phyloP scores from a whole-genome alignment of 1,284 basidiomycete species.

The Cyathus pygmaeus region DNA sequence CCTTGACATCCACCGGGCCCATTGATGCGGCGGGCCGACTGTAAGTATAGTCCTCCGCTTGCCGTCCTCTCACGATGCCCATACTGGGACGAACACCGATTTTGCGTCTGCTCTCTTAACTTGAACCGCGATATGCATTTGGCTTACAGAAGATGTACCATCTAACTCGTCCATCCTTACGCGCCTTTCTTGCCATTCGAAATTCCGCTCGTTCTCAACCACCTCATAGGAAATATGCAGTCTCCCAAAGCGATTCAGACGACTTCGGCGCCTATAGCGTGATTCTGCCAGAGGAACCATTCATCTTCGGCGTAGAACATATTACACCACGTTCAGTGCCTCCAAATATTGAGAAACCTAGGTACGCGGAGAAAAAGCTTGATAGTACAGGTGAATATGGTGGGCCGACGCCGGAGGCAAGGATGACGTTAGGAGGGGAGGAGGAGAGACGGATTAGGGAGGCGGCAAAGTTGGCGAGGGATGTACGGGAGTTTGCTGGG shows the following conservation, averaged over 20 bases:
- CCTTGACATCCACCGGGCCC: too few relatives aligned
- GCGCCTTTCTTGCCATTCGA: too few relatives aligned
- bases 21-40: too few relatives aligned
- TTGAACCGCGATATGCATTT: neutral
- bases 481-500: conserved; percentile 69
- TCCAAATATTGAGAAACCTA: conserved; percentile 11
- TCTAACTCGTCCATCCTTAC: neutral
- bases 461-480: conserved; percentile 70
- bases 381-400: conserved; percentile 10
- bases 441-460: conserved; percentile 67
- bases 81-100: too few relatives aligned
- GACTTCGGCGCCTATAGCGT: conserved; percentile 69
- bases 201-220: neutral
- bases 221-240: neutral
- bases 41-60: too few relatives aligned
- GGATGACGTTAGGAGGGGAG: conserved; percentile 64
- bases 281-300: conserved; percentile 74
- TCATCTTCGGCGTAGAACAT: conserved; percentile 70
- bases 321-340: conserved; percentile 55
- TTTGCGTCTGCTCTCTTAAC: too few relatives aligned
- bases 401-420: conserved; percentile 37
- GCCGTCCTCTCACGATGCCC: too few relatives aligned
- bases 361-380: conserved; percentile 5
- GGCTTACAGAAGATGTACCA: neutral
- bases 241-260: conserved; percentile 12